Evolutionary conservation across 192 early-diverging fungal species (phyloP).

Genomic region (Entophlyctis helioformis): DNA sequence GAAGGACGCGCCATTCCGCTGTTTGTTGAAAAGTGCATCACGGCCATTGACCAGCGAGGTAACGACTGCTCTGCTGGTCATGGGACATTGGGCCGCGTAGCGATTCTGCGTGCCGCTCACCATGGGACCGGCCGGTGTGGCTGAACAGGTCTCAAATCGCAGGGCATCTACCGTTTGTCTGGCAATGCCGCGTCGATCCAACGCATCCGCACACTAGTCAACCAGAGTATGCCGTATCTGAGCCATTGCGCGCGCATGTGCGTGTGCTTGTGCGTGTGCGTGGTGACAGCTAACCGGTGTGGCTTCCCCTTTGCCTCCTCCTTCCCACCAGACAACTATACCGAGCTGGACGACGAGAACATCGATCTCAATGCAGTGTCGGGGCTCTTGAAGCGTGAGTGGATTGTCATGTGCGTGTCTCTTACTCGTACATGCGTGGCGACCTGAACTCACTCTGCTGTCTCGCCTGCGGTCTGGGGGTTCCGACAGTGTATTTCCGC

Average conservation of each 20-base stretch:
- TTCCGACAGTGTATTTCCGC: constrained; percentile 33
- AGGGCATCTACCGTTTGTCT: constrained; percentile 44
- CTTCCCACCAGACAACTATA: too few relatives aligned
- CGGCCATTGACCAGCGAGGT: constrained; percentile 26
- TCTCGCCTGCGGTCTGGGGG: background rate
- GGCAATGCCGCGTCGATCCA: constrained; percentile 31
- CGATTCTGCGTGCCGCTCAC: too few relatives aligned
- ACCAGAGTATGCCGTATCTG: constrained; percentile 14
- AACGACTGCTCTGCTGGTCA: background rate
- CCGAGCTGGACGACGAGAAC: constrained; percentile 27
- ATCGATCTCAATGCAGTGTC: constrained; percentile 40
- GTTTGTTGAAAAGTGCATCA: constrained; percentile 26
- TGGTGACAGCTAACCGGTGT: too few relatives aligned
- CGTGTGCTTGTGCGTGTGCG: too few relatives aligned
- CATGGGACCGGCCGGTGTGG: too few relatives aligned
- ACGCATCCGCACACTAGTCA: constrained; percentile 21
- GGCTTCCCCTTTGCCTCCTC: too few relatives aligned
- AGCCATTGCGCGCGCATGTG: too few relatives aligned
- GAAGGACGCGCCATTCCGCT: constrained; percentile 17
- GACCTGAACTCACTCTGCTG: background rate
- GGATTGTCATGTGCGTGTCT: background rate
- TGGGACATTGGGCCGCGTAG: background rate
- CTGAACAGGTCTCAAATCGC: constrained; percentile 20
- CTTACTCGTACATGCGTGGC: too few relatives aligned
- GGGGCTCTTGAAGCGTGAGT: constrained; percentile 33